phyloP scores from a whole-genome alignment of 371 early-diverging fungal species.

The Saksenaea oblongispora region DNA sequence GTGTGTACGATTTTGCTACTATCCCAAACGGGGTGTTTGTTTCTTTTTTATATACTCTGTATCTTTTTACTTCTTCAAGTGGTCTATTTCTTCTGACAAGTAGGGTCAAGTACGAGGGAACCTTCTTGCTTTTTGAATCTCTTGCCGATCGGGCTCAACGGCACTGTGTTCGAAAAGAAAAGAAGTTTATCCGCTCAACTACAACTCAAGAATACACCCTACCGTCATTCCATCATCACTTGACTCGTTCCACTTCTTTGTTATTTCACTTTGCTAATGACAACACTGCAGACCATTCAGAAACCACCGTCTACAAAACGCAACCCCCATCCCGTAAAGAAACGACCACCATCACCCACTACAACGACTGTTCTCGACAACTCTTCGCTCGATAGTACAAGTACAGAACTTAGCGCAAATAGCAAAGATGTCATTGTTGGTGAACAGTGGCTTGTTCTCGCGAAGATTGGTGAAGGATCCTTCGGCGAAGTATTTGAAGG shows the following conservation, averaged over 20 bases:
- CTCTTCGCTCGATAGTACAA: slow-evolving; percentile 25
- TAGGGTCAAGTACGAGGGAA: slow-evolving; percentile 8
- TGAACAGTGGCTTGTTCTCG: slow-evolving; percentile 57
- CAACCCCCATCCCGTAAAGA: slow-evolving; percentile 14
- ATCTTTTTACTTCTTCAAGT: not conserved
- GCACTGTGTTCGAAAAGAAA: slow-evolving; percentile 15
- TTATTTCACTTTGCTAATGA: slow-evolving; percentile 12
- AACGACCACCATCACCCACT: slow-evolving; percentile 5
- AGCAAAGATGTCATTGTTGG: slow-evolving; percentile 51
- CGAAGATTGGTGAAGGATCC: slow-evolving; percentile 64
- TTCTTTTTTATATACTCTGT: not conserved
- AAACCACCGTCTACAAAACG: slow-evolving; percentile 8
- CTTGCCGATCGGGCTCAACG: slow-evolving; percentile 13
- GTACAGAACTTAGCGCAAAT: slow-evolving; percentile 20
- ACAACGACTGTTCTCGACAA: not conserved
- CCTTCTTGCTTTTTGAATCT: slow-evolving; percentile 12
- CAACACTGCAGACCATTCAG: slow-evolving; percentile 16
- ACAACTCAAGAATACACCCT: not conserved
- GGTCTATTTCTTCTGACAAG: not conserved
- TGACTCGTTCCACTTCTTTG: not conserved
- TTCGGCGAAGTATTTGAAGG: slow-evolving; percentile 69
- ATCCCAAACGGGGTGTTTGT: too few relatives aligned
- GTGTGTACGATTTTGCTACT: too few relatives aligned
- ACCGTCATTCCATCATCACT: not conserved
- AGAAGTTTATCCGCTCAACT: slow-evolving; percentile 1